Conservation (phyloP, 2,329 filamentous ascomycete genomes). For the Aspergillus fischeri region DNA sequence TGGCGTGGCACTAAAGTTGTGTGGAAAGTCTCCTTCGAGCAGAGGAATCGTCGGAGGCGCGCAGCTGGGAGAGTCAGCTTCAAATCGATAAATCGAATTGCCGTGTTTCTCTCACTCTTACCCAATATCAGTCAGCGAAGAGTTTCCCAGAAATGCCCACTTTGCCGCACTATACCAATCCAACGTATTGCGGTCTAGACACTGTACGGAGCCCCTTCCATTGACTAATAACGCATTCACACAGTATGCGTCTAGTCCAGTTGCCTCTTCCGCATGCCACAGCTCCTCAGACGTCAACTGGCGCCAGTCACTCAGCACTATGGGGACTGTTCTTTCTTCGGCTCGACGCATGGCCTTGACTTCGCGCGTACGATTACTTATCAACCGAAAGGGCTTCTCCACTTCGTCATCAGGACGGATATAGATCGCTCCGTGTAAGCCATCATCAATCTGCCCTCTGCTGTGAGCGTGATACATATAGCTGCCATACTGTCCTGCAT, state of each 20-base stretch:
- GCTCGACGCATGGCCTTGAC: slow-evolving; percentile 46
- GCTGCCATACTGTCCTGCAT: slow-evolving; percentile 51
- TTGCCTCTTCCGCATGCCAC: slow-evolving; percentile 20
- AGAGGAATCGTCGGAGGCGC: slow-evolving; percentile 11
- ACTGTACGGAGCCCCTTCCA: slow-evolving; percentile 54
- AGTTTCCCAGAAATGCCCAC: slow-evolving; percentile 8
- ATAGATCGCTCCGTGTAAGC: slow-evolving; percentile 53
- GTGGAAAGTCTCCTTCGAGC: slow-evolving; percentile 12
- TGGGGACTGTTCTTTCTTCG: slow-evolving; percentile 42
- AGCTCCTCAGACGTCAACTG: slow-evolving; percentile 49
- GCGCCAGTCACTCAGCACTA: slow-evolving; percentile 54
- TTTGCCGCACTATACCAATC: slow-evolving; percentile 25
- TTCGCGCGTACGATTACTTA: slow-evolving; percentile 36
- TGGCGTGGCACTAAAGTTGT: slow-evolving; percentile 22
- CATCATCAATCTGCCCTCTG: slow-evolving; percentile 54
- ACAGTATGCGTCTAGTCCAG: slow-evolving; percentile 46
- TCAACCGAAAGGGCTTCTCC: slow-evolving; percentile 48
- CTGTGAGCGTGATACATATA: slow-evolving; percentile 60
- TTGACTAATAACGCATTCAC: slow-evolving; percentile 58
- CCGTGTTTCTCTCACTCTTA: neutral
- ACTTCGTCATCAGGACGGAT: slow-evolving; percentile 39
- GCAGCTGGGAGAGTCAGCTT: slow-evolving; percentile 11
- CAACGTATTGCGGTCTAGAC: slow-evolving; percentile 44
- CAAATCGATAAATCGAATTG: neutral
- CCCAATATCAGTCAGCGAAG: slow-evolving; percentile 18